Percentiles rank a stretch among this genome's conserved stretches.
Evolutionary conservation across 345 rosid species (phyloP).

Genomic region (Ailanthus altissimus): DNA sequence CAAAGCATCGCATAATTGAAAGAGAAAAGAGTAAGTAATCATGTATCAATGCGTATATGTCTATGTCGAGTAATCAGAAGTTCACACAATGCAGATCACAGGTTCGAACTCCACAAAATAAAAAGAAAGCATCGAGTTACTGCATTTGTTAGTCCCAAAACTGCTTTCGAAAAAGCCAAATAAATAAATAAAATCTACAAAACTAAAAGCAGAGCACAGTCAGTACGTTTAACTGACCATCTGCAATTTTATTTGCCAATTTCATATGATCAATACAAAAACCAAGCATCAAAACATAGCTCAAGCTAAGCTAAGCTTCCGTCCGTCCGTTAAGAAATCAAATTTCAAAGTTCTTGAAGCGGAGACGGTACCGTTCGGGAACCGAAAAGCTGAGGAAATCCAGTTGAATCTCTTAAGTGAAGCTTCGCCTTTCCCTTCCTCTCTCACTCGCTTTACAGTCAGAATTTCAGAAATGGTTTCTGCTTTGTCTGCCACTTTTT

Average conservation of each 20-base stretch:
- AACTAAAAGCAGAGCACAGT: slow-evolving; percentile 3
- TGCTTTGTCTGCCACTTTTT: background rate
- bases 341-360: slow-evolving; percentile 5
- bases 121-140: background rate
- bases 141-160: background rate
- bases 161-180: background rate
- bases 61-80: background rate
- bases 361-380: slow-evolving; percentile 7
- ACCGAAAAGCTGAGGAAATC: background rate
- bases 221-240: background rate
- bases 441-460: slow-evolving; percentile 5
- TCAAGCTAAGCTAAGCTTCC: background rate
- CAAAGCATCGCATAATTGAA: background rate
- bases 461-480: slow-evolving; percentile 15
- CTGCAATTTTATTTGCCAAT: background rate
- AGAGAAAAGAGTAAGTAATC: background rate
- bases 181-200: background rate
- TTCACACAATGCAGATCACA: slow-evolving; percentile 19
- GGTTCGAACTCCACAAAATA: background rate
- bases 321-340: background rate
- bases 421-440: slow-evolving; percentile 7
- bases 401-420: background rate
- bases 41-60: background rate
- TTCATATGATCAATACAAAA: background rate
- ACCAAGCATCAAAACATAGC: slow-evolving; percentile 12